Evolutionary conservation across 192 early-diverging fungal genomes (phyloP), one percentile per base, ranked within the genome.

Genomic region (Coemansia sp.): DNA sequence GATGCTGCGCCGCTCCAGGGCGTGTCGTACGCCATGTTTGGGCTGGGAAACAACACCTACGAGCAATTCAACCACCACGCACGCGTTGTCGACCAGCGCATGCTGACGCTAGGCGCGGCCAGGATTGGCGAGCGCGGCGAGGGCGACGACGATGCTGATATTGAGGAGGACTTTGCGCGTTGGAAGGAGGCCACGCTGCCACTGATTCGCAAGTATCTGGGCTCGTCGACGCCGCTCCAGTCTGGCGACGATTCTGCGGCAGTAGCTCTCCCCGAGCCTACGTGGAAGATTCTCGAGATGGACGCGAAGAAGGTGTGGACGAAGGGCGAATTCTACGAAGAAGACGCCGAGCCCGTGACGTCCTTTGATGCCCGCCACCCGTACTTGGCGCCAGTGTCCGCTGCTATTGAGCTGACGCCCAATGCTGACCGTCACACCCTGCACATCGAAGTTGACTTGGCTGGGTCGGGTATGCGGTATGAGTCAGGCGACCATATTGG

Each of bases 401-500:
- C 74, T 11, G 89, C 90, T 10, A 80, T 78, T 20, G 89, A 93
- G 46, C 79, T 98, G 33, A 97, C 95, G 66, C 76, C 77, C 43
- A 59, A 74, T 20, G 75, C 86, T 33, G 88, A 91, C 70, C 92
- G 98, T 63, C 89, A 94, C 67, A 94, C 96, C 80, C 75, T 97
- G 63, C 98, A 99, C 70, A 82, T 98, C 73, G 97, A 99, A 73
- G 86, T 99, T n/a, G 95, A 97, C 60, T 85, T 98, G 59, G 67
- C 83, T 27, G 94, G 88, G 42, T 92, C 90, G 13, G 91, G 92
- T 22, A 79, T 98, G 78, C 87, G 82, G 18, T 98, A 99, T 79
- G 90, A 93, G 69, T 85, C 94, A 13, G 98, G 98, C 64, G 98
- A 99, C 76, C 98, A 99, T 74, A 87, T 96, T 63, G 98, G 95